Percentiles rank a stretch among this genome's conserved stretches.
phyloP scores from a whole-genome alignment of 208 protist genomes.

The Porcisia deanei region DNA sequence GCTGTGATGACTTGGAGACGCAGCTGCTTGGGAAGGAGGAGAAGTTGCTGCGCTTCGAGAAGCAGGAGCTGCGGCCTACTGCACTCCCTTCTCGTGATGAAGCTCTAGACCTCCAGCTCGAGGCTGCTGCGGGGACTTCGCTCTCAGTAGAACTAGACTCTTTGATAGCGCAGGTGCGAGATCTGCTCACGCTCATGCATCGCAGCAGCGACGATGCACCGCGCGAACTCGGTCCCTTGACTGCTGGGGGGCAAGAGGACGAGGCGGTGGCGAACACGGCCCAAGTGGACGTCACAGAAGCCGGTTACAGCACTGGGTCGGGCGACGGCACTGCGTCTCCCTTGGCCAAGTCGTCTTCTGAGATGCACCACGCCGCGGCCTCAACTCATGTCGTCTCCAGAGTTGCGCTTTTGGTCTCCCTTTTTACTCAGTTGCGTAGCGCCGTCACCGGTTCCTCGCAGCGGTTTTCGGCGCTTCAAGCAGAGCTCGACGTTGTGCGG shows the following conservation, averaged over 20 bases:
- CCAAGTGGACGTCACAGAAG: neutral
- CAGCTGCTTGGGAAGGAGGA: constrained; percentile 53
- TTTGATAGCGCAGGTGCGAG: constrained; percentile 5
- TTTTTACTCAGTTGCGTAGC: constrained; percentile 6
- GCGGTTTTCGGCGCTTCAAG: constrained; percentile 36
- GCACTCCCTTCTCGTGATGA: neutral
- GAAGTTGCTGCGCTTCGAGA: constrained; percentile 32
- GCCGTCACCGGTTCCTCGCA: constrained; percentile 4
- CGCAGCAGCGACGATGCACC: neutral
- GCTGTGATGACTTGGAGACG: constrained; percentile 54
- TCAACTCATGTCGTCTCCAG: neutral
- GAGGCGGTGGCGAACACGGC: neutral
- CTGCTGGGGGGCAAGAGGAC: neutral
- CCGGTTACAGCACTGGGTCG: neutral
- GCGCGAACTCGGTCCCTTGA: neutral
- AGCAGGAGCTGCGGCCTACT: neutral
- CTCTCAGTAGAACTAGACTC: constrained; percentile 3
- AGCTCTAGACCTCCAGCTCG: neutral
- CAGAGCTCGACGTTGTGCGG: constrained; percentile 71
- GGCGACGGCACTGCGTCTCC: neutral
- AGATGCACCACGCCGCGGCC: neutral
- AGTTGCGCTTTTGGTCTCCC: neutral
- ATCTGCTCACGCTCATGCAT: constrained; percentile 7
- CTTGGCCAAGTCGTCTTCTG: neutral
- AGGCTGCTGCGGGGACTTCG: neutral